phyloP scores from a whole-genome alignment of 225 moss, liverwort and hornwort species.

The Bryoerythrophyllum caledonicum region DNA sequence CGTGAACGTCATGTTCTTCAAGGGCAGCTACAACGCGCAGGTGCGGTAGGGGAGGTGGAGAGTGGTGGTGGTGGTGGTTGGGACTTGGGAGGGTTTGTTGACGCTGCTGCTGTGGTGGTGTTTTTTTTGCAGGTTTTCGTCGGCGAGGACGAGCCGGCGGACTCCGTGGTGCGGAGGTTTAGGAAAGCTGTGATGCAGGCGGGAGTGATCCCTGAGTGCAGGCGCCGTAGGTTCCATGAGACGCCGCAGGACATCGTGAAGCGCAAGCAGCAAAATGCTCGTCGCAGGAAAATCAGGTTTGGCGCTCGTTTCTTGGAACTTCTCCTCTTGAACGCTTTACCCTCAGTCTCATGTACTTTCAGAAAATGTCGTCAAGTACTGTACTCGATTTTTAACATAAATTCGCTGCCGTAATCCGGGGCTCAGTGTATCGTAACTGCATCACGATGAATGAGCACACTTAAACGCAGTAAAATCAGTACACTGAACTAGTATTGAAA shows the following conservation, averaged over 20 bases:
- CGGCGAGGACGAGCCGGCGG: slow-evolving; percentile 91
- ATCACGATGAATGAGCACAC: too few species aligned
- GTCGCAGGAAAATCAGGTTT: slow-evolving; percentile 63
- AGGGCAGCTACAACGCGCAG: slow-evolving; percentile 84
- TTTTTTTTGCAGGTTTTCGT: slow-evolving; percentile 67
- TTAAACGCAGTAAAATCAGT: too few species aligned
- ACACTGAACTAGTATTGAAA: too few species aligned
- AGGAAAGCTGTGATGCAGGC: slow-evolving; percentile 93
- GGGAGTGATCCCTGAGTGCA: slow-evolving; percentile 96
- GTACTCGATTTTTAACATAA: too few species aligned
- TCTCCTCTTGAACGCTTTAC: neutral
- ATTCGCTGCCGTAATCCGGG: too few species aligned
- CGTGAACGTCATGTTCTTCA: slow-evolving; percentile 92
- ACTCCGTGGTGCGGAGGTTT: slow-evolving; percentile 89
- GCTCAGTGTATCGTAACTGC: too few species aligned
- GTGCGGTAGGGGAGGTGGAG: slow-evolving; percentile 17
- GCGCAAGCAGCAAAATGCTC: slow-evolving; percentile 84
- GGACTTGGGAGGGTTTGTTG: slow-evolving; percentile 4
- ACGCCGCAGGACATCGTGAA: slow-evolving; percentile 98
- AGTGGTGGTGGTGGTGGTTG: neutral
- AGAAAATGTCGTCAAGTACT: too few species aligned
- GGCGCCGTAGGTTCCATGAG: slow-evolving; percentile 87
- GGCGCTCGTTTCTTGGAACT: too few species aligned
- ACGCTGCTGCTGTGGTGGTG: neutral
- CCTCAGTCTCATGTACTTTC: neutral